Base-by-base conservation (phyloP, 1,284 basidiomycete species). In the Garcileccinum viscosum region DNA sequence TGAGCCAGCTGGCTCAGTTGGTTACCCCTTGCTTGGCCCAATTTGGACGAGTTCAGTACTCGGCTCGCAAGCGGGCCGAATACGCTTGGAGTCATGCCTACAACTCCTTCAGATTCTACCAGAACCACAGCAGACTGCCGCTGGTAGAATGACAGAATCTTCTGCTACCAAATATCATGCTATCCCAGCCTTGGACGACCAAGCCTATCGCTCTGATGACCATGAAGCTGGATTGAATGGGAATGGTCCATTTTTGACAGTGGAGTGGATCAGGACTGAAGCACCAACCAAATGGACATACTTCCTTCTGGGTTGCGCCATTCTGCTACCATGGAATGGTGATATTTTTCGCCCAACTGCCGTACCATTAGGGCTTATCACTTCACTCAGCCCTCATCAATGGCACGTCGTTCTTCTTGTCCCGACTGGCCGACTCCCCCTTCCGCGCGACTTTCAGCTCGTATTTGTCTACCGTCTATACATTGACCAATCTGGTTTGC, bases 251-350 rank as follows among this genome's bases (percentile, higher is more conserved):
- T n/a, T 37, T n/a, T n/a, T 62, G 24, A 50, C 60, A 24, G 38
- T 50, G 47, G 69, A 67, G n/a, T 63, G 68, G 60, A 42, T 56
- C 30, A 50, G 60, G n/a, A 27, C 50, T 64, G 56, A 74, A 5
- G 85, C 80, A 35, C 83, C 83, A 63, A 85, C 90, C 72, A 79
- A 81, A 62, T 90, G 89, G 87, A 86, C 90, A 59, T 85, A 90
- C 73, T 92, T 93, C 73, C 80, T 92, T n/a, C 80, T 94, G 24
- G 93, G 93, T 12, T 89, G 89, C 73, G 90, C 91, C 19, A 86
- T 90, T 3, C 84, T 95, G 12, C 80, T 95, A 14, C 91, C 93
- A 65, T 95, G 93, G 93, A 94, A 94, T 77, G 92, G 93, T 93
- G 73, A 73, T 86, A 22, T 27, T 22, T 47, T 11, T 56, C 65